Evolutionary conservation across 2,329 filamentous ascomycete genomes (phyloP), one percentile per base, ranked within the genome.

Genomic region (Venturia oleaginea): DNA sequence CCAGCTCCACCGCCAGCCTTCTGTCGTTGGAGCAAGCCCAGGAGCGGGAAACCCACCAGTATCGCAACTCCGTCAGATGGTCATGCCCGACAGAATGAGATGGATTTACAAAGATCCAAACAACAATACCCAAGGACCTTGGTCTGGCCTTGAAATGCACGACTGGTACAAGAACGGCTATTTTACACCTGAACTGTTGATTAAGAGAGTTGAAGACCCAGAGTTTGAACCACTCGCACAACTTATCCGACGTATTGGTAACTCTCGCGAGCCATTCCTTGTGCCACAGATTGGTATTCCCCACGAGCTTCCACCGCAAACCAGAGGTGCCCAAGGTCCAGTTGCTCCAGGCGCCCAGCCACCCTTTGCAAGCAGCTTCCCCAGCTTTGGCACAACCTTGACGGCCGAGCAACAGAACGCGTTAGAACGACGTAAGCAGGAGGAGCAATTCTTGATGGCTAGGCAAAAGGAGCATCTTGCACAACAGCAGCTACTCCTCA

Each of bases 141-240:
- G 94, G 77, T 97, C 92, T 46, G 94, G 94, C 1, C 79, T 99
- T 61, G 94, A 99, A 76, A 99, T 99, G 94, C 95, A 99, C 70
- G 95, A 99, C 71, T 99, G 94, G 94, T 99, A 97, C 78, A 97
- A 97, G 75, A 93, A 92, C 43, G 92, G 93, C 57, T 99, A 97
- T 78, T 99, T 99, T 77, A 96, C 91, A 0, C 88, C 93, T 0
- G 93, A 99, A 70, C 81, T 99, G 24, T 86, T 95, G 54, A 94
- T 99, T 38, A 97, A 95, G 79, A 96, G 96, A 74, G 81, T 93
- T 5, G 94, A 99, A 73, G 94, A 99, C 71, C 81, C 83, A 0
- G 93, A 99, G 61, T 99, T 97, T 71, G 94, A 99, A 75, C 94
- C 93, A 15, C 80, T 99, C 11, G 94, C 93, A 2, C 92, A 97